Conservation (phyloP, 106 monocot species). For the Dioscorea dumetorum region DNA sequence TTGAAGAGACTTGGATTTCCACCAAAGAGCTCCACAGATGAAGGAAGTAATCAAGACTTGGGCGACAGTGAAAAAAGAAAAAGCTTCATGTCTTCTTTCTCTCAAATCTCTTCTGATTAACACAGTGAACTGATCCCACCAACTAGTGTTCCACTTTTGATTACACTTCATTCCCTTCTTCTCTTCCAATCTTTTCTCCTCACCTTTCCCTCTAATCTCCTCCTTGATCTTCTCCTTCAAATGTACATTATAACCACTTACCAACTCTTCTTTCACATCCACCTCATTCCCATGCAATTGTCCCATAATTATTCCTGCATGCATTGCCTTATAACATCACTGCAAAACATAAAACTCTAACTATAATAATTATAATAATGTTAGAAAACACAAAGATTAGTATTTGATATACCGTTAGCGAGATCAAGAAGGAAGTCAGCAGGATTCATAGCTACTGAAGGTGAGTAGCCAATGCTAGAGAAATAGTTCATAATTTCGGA, state of each 20-base stretch:
- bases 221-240: neutral
- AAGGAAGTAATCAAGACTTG: slow-evolving; percentile 33
- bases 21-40: slow-evolving; percentile 52
- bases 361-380: neutral
- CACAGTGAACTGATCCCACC: slow-evolving; percentile 37
- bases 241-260: neutral
- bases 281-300: neutral
- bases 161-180: neutral
- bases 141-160: neutral
- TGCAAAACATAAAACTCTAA: neutral
- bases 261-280: neutral
- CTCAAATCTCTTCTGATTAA: slow-evolving; percentile 48
- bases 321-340: neutral
- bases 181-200: neutral
- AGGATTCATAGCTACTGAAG: slow-evolving; percentile 32
- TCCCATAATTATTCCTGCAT: neutral
- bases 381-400: neutral
- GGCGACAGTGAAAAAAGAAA: slow-evolving; percentile 34
- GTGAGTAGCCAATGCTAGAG: slow-evolving; percentile 21
- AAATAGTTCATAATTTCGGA: slow-evolving; percentile 36
- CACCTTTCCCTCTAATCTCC: neutral
- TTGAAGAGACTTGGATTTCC: slow-evolving; percentile 22
- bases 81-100: slow-evolving; percentile 57
- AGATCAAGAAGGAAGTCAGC: slow-evolving; percentile 58
- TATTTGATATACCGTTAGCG: slow-evolving; percentile 30